Conservation (phyloP, 805 yeast species). For the Danielia reshetovae region DNA sequence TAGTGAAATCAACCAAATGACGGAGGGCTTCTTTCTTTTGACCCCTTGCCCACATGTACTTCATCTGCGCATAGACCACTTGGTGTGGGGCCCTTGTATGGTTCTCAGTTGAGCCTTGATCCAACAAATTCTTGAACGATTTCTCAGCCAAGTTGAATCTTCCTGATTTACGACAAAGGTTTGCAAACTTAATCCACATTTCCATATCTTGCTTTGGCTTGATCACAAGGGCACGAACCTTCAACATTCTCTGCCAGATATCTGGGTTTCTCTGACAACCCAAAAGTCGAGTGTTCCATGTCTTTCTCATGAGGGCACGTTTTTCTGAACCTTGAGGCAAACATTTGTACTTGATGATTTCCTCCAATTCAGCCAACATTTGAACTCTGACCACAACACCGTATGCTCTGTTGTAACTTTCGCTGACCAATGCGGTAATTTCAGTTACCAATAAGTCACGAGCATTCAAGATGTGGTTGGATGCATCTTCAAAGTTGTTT, state of each 20-base stretch:
- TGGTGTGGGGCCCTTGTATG: slow-evolving; percentile 90
- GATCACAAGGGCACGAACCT: slow-evolving; percentile 88
- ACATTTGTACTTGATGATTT: slow-evolving; percentile 83
- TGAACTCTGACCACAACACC: slow-evolving; percentile 96
- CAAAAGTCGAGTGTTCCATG: slow-evolving; percentile 89
- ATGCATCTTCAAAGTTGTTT: slow-evolving; percentile 79
- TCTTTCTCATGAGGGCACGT: slow-evolving; percentile 72
- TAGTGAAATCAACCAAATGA: slow-evolving; percentile 84
- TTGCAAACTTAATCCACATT: slow-evolving; percentile 97
- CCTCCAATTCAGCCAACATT: slow-evolving; percentile 95
- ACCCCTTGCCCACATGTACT: slow-evolving; percentile 96
- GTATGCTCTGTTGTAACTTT: slow-evolving; percentile 94
- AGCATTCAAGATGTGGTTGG: slow-evolving; percentile 73
- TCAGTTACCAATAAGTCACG: slow-evolving; percentile 89
- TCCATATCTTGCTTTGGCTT: slow-evolving; percentile 96
- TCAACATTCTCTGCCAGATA: slow-evolving; percentile 96
- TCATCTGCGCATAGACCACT: slow-evolving; percentile 94
- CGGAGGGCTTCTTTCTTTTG: slow-evolving; percentile 81
- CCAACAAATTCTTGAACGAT: slow-evolving; percentile 74
- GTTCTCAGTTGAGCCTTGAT: slow-evolving; percentile 60
- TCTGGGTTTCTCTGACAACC: slow-evolving; percentile 98
- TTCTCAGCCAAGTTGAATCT: slow-evolving; percentile 90
- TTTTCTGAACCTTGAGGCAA: slow-evolving; percentile 81
- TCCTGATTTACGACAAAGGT: slow-evolving; percentile 90
- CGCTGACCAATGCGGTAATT: slow-evolving; percentile 89